Evolutionary conservation across 129 eudicot species (phyloP), one percentile per base, ranked within the genome.

Genomic region (Tagetes patula): DNA sequence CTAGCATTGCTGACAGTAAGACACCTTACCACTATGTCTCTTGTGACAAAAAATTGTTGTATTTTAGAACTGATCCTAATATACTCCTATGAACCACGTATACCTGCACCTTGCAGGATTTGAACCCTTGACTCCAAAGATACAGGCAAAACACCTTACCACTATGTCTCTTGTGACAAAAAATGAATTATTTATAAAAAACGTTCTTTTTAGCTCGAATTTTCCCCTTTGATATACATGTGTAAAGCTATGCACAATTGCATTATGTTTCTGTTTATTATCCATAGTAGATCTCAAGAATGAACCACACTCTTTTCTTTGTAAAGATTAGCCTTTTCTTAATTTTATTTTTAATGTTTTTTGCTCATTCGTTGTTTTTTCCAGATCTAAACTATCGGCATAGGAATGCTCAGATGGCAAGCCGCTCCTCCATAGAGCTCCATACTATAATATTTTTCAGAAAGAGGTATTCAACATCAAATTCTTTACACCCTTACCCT

Each of bases 321-420:
- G 61, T 54, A 54, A 3, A 54, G 6, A 5, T 10, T 30, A 54
- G 5, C 61, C n/a, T 11, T 6, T 59, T 72, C 13, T 73, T 43
- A 43, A 58, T 30, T 5, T 49, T 42, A 45, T 67, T 8, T 1
- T 58, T 12, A 47, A 60, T 60, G 8, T 12, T 59, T 8, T 10
- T 33, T 48, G 39, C 38, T 14, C 50, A 40, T 71, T 14, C 52
- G 66, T 13, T 14, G 41, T 81, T 78, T 38, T 37, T 14, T 77
- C 42, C 85, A 90, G 98, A 94, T 90, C 74, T 94, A 68, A 90
- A 94, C 81, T 94, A 87, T 86, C 86, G 98, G 43, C 98, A 94
- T 77, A 86, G 91, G 72, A 94, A 94, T 84, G 97, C 98, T 39
- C 98, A 94, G 80, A 94, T 94, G 97, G 98, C 98, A 54, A 87